Base-by-base conservation (phyloP, 176 grass and related monocot species). In the Avena atlantica region DNA sequence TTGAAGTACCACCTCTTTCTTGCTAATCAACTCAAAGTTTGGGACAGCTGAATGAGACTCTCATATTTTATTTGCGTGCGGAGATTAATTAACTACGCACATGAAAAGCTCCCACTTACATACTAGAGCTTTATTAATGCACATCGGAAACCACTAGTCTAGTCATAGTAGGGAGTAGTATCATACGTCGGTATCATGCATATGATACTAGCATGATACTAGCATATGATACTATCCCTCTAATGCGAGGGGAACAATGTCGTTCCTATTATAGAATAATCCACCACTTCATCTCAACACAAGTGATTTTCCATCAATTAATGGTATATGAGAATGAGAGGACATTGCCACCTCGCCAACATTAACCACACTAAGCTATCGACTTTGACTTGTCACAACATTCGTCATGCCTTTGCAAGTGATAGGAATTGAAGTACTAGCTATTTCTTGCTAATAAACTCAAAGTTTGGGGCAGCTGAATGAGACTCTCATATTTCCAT, bases 301-400 rank as follows among this genome's bases (percentile, higher is more conserved):
- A 16, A 11, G 71, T 74, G 50, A 74, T 74, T 49, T 25, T 14
- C 45, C 23, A 74, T 63, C 6, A 7, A 45, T 70, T 45, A 11
- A 6, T 27, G 36, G 40, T 63, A 16, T 53, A 16, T 53, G 40
- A n/a, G 42, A 70, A 16, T 53, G 40, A n/a, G 42, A 70, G 62
- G 27, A 59, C 51, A 50, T 9, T 60, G 25, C 51, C 61, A 70
- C 81, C 12, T 67, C 69, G 59, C 61, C 52, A 84, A 60, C 76
- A 76, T 81, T 70, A 70, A 16, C 44, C 82, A 81, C 80, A 88
- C n/a, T 65, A 87, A 72, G 63, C 57, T 79, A 83, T 83, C 74
- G 72, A 55, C 84, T 70, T 88, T 85, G 86, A 91, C 89, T 81
- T 74, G 52, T 70, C 51, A 70, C 60, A 52, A 53, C 42, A 74